A percentile compares a stretch with the other conserved stretches of the same genome.
Conservation (phyloP, 2,329 filamentous ascomycete species). For the Tetracladium maxilliforme region DNA sequence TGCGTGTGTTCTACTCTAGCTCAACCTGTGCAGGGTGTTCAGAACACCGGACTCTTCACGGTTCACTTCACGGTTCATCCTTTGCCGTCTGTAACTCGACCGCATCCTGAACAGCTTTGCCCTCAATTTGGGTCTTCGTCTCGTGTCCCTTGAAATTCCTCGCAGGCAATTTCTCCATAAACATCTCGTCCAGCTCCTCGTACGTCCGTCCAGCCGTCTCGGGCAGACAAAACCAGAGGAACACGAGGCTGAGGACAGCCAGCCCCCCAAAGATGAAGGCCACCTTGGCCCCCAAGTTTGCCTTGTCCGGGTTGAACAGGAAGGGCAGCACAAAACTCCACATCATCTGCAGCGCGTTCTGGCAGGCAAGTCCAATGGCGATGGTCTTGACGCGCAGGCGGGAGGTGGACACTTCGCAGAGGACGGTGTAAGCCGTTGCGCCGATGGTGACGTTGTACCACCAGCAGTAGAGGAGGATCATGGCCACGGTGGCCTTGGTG, state of each 20-base stretch:
- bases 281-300: slow-evolving; percentile 22
- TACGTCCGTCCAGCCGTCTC: slow-evolving; percentile 11
- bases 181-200: slow-evolving; percentile 9
- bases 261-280: slow-evolving; percentile 22
- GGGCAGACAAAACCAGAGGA: slow-evolving; percentile 21
- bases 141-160: slow-evolving; percentile 5
- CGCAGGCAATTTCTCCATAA: slow-evolving; percentile 5
- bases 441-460: slow-evolving; percentile 20
- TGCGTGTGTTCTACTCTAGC: no score
- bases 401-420: slow-evolving; percentile 21
- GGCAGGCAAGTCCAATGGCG: slow-evolving; percentile 18
- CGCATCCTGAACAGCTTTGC: no score
- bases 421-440: slow-evolving; percentile 19
- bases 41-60: no score
- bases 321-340: slow-evolving; percentile 21
- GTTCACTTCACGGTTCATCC: no score
- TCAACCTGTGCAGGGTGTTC: no score
- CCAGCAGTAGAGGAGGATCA: slow-evolving; percentile 5
- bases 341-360: slow-evolving; percentile 15
- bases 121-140: slow-evolving; percentile 1
- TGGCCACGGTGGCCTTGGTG: slow-evolving; percentile 1
- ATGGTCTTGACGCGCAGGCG: slow-evolving; percentile 23
- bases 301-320: slow-evolving; percentile 20
- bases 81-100: no score
- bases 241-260: slow-evolving; percentile 14